Evolutionary conservation across 129 eudicot species (phyloP), one percentile per base, ranked within the genome.

Genomic region (Sambucus nigra): DNA sequence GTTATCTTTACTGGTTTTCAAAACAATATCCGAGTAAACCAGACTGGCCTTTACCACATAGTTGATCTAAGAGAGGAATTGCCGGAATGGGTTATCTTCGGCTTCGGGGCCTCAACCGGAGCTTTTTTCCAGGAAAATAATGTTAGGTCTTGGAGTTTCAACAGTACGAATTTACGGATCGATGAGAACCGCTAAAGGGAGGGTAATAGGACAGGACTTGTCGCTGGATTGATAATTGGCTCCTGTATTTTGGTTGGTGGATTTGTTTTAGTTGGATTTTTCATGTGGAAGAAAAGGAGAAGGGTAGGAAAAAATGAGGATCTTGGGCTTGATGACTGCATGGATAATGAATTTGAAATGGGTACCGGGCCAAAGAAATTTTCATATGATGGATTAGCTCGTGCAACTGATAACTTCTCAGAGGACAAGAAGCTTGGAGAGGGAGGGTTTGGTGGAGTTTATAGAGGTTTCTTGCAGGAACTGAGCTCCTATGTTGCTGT

Each of bases 101-200:
- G 78, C 25, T 72, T 72, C 59, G 44, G 64, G 19, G 72, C 64
- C 14, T 25, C 78, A 1, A 53, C 55, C 0, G 78, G 72, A 27
- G 5, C 0, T 0, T 15, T 1, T 17, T 66, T 47, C 14, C 10
- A 55, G 49, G 53, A 15, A 47, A 47, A 73, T 32, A 66, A n/a
- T 12, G 31, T 73, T 27, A 26, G 21, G 7, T 66, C 74, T 1
- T 73, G 78, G 78, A 23, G 24, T 38, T 73, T 66, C 4, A 17
- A 32, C 31, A 60, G 49, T 40, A 54, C 78, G 12, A 53, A 16
- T 32, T 59, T 58, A 22, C 12, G 28, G 12, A 52, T 31, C 9
- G 45, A 59, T 48, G 48, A 22, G 13, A 25, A 5, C 29, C 8
- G 7, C 51, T 15, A 7, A 25, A 9, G 20, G 55, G 24, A 9